Conservation (phyloP, 2,329 filamentous ascomycete genomes). For the Fusarium continuum region DNA sequence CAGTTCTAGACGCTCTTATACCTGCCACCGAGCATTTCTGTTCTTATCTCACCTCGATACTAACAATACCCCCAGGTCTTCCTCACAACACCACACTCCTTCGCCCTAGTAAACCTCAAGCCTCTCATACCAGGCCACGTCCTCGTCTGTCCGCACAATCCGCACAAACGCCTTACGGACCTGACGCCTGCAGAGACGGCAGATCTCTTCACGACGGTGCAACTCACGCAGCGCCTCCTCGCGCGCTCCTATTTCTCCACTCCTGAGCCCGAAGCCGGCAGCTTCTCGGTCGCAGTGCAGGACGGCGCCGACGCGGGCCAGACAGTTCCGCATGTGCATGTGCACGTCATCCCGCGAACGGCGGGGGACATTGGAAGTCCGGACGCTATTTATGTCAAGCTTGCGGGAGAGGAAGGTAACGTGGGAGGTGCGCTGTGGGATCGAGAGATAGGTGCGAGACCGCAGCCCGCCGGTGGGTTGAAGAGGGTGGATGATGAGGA, state of each 20-base stretch:
- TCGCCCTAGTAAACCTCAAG: slow-evolving; percentile 94
- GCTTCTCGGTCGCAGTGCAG: slow-evolving; percentile 94
- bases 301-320: slow-evolving; percentile 91
- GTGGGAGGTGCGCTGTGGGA: slow-evolving; percentile 76
- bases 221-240: slow-evolving; percentile 81
- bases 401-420: slow-evolving; percentile 88
- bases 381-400: slow-evolving; percentile 82
- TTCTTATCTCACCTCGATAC: not conserved
- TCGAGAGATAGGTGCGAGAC: slow-evolving; percentile 49
- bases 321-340: slow-evolving; percentile 92
- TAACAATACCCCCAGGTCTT: slow-evolving; percentile 74
- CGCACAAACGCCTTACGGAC: slow-evolving; percentile 78
- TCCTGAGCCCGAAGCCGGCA: slow-evolving; percentile 68
- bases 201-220: slow-evolving; percentile 89
- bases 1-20: too few relatives aligned
- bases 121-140: slow-evolving; percentile 93
- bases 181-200: slow-evolving; percentile 74
- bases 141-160: slow-evolving; percentile 80
- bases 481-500: slow-evolving; percentile 76
- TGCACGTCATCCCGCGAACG: slow-evolving; percentile 84
- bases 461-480: slow-evolving; percentile 66
- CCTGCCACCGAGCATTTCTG: too few relatives aligned
- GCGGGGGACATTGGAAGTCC: slow-evolving; percentile 60
- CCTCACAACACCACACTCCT: slow-evolving; percentile 79
- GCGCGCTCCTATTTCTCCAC: slow-evolving; percentile 63